Conservation (phyloP, 768 basidiomycete genomes). For the Mycena floridula region DNA sequence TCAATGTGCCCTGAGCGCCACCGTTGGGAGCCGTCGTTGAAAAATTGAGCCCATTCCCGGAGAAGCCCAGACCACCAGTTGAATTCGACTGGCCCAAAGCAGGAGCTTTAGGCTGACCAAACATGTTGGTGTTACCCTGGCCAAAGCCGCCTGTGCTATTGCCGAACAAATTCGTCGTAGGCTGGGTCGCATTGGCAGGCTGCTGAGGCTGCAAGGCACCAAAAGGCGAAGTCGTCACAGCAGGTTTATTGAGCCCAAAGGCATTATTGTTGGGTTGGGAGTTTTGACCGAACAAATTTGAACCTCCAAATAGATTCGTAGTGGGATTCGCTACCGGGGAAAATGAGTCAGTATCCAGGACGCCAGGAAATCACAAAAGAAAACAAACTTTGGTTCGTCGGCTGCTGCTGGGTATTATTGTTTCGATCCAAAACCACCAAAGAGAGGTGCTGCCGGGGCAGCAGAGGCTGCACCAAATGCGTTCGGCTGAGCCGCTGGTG, state of each 20-base stretch:
- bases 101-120: conserved; percentile 46
- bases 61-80: conserved; percentile 30
- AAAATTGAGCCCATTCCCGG: conserved; percentile 28
- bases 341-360: no score
- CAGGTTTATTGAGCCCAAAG: conserved; percentile 24
- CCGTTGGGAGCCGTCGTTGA: conserved; percentile 34
- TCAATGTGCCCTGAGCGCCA: conserved; percentile 56
- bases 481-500: conserved; percentile 36
- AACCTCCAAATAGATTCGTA: conserved; percentile 8
- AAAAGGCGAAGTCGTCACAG: conserved; percentile 30
- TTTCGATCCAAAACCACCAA: conserved; percentile 27
- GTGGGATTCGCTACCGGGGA: no score
- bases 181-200: conserved; percentile 23
- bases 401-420: conserved; percentile 26
- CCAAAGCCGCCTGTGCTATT: conserved; percentile 31
- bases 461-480: conserved; percentile 15
- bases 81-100: conserved; percentile 38
- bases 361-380: no score
- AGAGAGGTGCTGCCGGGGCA: conserved; percentile 10
- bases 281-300: conserved; percentile 24
- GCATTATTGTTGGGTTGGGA: conserved; percentile 10
- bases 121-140: conserved; percentile 36
- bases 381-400: conserved; percentile 12
- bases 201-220: conserved; percentile 38
- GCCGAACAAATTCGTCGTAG: conserved; percentile 41